phyloP scores from a whole-genome alignment of 2,329 filamentous ascomycete species.

The Lasiodiplodia sp. region DNA sequence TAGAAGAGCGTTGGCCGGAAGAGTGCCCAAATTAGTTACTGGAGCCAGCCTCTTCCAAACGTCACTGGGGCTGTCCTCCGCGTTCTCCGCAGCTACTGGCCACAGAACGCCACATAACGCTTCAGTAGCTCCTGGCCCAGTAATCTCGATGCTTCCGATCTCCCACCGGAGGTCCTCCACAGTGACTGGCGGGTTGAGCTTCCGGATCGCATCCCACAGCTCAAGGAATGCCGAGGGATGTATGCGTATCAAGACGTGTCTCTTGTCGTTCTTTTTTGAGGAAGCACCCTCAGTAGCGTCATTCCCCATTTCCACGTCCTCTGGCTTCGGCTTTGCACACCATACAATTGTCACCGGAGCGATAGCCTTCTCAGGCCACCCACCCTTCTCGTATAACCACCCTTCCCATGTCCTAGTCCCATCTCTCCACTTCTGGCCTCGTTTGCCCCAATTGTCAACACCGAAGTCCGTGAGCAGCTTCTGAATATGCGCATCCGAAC shows the following conservation, averaged over 20 bases:
- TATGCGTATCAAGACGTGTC: constrained; percentile 72
- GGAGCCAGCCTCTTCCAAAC: constrained; percentile 42
- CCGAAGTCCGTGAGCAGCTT: constrained; percentile 72
- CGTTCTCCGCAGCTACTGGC: constrained; percentile 43
- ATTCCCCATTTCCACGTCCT: constrained; percentile 32
- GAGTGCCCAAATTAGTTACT: constrained; percentile 60
- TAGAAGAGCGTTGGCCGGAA: constrained; percentile 75
- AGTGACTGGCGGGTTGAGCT: constrained; percentile 64
- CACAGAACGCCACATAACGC: constrained; percentile 74
- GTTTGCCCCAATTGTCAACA: constrained; percentile 66
- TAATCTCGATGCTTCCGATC: constrained; percentile 74
- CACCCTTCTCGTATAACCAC: constrained; percentile 65
- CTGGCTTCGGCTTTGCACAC: constrained; percentile 59
- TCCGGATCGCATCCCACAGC: constrained; percentile 69
- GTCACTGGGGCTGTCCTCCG: constrained; percentile 43
- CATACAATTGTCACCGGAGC: constrained; percentile 79
- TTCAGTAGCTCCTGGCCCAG: constrained; percentile 80
- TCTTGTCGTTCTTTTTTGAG: constrained; percentile 49
- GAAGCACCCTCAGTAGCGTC: constrained; percentile 34
- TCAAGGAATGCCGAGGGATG: constrained; percentile 83
- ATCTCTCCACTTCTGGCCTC: constrained; percentile 74
- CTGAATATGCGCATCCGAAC: constrained; percentile 68
- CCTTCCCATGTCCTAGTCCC: constrained; percentile 65
- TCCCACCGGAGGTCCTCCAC: constrained; percentile 76
- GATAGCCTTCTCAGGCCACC: constrained; percentile 62